Conservation (phyloP, 352 stramenopile genomes). For the Saprolegnia diclina region DNA sequence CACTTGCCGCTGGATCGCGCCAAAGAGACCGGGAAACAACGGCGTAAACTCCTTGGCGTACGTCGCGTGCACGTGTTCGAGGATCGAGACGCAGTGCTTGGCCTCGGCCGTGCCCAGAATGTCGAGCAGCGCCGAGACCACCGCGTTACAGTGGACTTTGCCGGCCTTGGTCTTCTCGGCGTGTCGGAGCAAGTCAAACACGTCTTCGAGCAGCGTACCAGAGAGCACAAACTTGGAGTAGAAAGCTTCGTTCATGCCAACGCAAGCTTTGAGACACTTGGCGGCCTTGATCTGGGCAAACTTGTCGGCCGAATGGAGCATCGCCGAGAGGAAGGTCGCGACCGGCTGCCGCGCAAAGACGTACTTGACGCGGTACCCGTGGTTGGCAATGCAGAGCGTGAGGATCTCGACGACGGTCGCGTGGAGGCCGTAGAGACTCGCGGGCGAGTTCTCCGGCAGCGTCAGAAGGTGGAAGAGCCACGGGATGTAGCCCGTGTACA, state of each 20-base stretch:
- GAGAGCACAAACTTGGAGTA: slow-evolving; percentile 78
- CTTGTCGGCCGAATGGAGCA: slow-evolving; percentile 79
- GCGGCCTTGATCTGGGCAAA: slow-evolving; percentile 76
- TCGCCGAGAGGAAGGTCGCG: slow-evolving; percentile 59
- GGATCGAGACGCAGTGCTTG: slow-evolving; percentile 36
- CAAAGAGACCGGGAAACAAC: slow-evolving; percentile 19
- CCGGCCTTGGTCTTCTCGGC: slow-evolving; percentile 45
- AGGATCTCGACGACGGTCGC: slow-evolving; percentile 80
- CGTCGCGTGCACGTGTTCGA: slow-evolving; percentile 51
- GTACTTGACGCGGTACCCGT: slow-evolving; percentile 85
- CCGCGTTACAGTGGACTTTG: slow-evolving; percentile 31
- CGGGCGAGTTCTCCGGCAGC: slow-evolving; percentile 37
- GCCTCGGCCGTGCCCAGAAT: slow-evolving; percentile 33
- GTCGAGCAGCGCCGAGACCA: slow-evolving; percentile 71
- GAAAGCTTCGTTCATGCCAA: slow-evolving; percentile 66
- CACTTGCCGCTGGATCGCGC: slow-evolving; percentile 22
- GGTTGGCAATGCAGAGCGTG: slow-evolving; percentile 78
- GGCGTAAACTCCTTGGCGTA: not conserved
- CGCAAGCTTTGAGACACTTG: slow-evolving; percentile 72
- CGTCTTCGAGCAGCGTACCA: slow-evolving; percentile 58
- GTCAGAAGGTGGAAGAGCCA: slow-evolving; percentile 77
- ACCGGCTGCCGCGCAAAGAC: slow-evolving; percentile 75
- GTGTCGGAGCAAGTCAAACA: slow-evolving; percentile 41
- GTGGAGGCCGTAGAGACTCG: slow-evolving; percentile 59
- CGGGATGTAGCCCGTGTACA: slow-evolving; percentile 85